Evolutionary conservation across 73 alveolate species (phyloP).

Genomic region (Tetrahymena thermophila): DNA sequence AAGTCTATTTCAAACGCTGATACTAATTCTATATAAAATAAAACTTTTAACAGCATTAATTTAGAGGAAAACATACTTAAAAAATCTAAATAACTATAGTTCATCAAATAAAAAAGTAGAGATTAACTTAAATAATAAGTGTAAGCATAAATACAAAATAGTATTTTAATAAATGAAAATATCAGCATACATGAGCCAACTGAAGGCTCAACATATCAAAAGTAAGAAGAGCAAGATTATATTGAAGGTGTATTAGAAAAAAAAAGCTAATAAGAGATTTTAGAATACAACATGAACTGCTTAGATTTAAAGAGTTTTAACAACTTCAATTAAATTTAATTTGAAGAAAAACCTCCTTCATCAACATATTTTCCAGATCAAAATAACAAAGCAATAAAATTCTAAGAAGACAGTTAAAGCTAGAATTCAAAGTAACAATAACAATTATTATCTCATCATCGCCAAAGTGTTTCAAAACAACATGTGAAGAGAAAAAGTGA

Average conservation of each 20-base stretch:
- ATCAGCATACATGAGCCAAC: neutral
- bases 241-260: neutral
- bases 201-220: neutral
- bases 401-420: neutral
- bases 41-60: neutral
- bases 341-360: neutral
- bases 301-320: neutral
- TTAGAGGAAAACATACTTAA: neutral
- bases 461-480: neutral
- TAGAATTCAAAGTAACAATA: neutral
- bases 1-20: neutral
- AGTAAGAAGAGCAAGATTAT: neutral
- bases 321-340: neutral
- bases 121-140: neutral
- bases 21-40: neutral
- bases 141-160: neutral
- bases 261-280: neutral
- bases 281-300: neutral
- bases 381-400: too few species aligned
- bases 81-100: neutral
- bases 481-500: neutral
- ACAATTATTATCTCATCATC: neutral
- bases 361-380: neutral
- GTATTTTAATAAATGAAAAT: neutral
- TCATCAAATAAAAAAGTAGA: neutral